These are phyloP conservation scores for Chlorella vulgaris DNA, from an alignment of 139 green algal species.

Conservation along the genomic window DNA sequence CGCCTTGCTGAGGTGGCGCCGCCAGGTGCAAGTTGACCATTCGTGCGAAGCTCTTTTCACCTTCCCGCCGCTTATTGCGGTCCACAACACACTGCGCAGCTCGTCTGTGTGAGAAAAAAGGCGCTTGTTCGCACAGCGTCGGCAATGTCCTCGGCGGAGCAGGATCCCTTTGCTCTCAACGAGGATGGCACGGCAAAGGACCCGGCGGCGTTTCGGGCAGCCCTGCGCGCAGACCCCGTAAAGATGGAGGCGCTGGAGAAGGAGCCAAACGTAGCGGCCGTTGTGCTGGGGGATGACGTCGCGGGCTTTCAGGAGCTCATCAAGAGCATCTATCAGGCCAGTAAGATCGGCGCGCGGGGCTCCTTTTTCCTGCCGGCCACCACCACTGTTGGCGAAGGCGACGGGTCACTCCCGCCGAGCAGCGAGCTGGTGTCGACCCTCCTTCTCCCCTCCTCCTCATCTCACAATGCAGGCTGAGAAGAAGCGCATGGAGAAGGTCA, in stretches of 20 bases:
- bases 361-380: no score
- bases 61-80: no score
- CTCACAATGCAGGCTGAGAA: slow-evolving; percentile 63
- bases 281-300: slow-evolving; percentile 70
- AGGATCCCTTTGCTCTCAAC: slow-evolving; percentile 57
- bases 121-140: background rate
- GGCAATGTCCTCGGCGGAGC: background rate
- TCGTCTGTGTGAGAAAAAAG: background rate
- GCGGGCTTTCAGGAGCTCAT: slow-evolving; percentile 74
- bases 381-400: no score
- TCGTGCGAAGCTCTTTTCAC: no score
- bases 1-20: no score
- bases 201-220: slow-evolving; percentile 63
- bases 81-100: background rate
- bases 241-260: slow-evolving; percentile 59
- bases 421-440: no score
- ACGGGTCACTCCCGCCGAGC: slow-evolving; percentile 28
- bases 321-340: slow-evolving; percentile 60
- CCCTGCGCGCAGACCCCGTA: slow-evolving; percentile 56
- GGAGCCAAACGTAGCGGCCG: slow-evolving; percentile 59
- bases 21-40: no score
- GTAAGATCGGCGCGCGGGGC: no score
- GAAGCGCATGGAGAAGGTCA: slow-evolving; percentile 43
- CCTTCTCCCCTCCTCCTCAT: no score
- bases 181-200: slow-evolving; percentile 76